phyloP scores from a whole-genome alignment of 352 stramenopile species.

The Thraustochytrium aureum region DNA sequence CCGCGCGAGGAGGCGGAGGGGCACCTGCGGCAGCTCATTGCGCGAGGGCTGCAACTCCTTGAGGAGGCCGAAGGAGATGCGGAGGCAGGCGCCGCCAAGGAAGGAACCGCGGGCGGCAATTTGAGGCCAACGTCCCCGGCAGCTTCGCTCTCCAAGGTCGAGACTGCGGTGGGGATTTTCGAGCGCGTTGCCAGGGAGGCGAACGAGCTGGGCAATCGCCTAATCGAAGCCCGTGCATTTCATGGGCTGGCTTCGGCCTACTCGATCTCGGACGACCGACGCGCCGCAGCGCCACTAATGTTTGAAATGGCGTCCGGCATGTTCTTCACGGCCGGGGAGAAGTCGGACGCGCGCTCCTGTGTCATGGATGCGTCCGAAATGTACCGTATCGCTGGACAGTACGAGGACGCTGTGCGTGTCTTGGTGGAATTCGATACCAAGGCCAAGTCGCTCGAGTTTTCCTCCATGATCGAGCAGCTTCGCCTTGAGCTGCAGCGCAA shows the following conservation, averaged over 20 bases:
- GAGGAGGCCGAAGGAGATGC: constrained; percentile 20
- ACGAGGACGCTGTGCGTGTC: constrained; percentile 42
- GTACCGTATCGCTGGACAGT: not conserved
- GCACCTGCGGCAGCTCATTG: constrained; percentile 35
- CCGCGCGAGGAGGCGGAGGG: constrained; percentile 17
- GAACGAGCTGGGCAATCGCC: not conserved
- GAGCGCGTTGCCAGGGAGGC: constrained; percentile 46
- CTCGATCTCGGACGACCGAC: constrained; percentile 11
- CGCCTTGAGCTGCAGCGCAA: constrained; percentile 25
- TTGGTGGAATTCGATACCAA: constrained; percentile 52
- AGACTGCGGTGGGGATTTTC: constrained; percentile 44
- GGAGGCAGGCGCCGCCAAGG: not conserved
- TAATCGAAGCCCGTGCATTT: constrained; percentile 42
- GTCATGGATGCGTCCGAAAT: constrained; percentile 44
- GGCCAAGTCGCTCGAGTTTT: constrained; percentile 44
- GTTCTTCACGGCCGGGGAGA: constrained; percentile 43
- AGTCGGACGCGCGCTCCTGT: constrained; percentile 31
- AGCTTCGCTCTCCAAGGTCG: not conserved
- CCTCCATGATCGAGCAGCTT: constrained; percentile 7
- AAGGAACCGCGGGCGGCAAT: too few species aligned
- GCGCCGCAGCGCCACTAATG: constrained; percentile 34
- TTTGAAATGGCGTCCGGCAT: constrained; percentile 47
- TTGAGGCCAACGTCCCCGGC: too few species aligned
- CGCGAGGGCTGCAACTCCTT: constrained; percentile 22
- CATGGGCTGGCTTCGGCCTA: constrained; percentile 45